Evolutionary conservation across 371 early-diverging fungal species (phyloP), one percentile per base, ranked within the genome.

Genomic region (Haplosporangium sp.): DNA sequence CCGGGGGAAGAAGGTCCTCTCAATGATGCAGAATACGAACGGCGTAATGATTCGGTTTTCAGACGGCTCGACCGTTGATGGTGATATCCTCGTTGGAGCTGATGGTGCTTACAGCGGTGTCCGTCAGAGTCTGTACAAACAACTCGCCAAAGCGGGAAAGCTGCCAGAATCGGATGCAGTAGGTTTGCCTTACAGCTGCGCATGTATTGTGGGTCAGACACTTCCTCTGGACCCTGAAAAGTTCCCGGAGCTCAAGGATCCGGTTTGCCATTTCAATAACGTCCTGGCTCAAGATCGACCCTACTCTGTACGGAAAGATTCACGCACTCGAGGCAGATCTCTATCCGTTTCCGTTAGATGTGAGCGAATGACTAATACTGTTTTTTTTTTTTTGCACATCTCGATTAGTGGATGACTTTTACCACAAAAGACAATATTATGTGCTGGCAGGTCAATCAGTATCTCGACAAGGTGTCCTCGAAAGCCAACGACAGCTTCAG

Each of bases 101-200:
- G 67, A 66, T 18, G 67, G 67, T 21, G 59, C 67, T 23, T 66
- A 66, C 59, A 59, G 59, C 11, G 67, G n/a, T 0, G 67, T 66
- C 29, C 59, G 67, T 20, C 12, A 59, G 53, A 45, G 37, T 43
- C 42, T 66, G 54, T 66, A 59, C 46, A 1, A 20, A 5, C 20
- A 66, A 3, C 11, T 66, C 37, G n/a, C 18, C 5, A 46, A 64
- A 20, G 56, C 45, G 20, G 56, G 56, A 0, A 55, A 47, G 4
- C 18, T 66, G 20, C 59, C 58, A 36, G 59, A 59, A 2, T 52
- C 53, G 20, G 67, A 66, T 43, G 5, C 20, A 13, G 51, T 50
- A 29, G 53, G 48, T 23, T 52, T 66, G 10, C 52, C 59, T 3
- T 59, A 52, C 53, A 16, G 59, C 14, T 50, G 48, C n/a, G 41